Evolutionary conservation across 2,329 filamentous ascomycete species (phyloP), one percentile per base, ranked within the genome.

Genomic region (Chaetomium globosum): DNA sequence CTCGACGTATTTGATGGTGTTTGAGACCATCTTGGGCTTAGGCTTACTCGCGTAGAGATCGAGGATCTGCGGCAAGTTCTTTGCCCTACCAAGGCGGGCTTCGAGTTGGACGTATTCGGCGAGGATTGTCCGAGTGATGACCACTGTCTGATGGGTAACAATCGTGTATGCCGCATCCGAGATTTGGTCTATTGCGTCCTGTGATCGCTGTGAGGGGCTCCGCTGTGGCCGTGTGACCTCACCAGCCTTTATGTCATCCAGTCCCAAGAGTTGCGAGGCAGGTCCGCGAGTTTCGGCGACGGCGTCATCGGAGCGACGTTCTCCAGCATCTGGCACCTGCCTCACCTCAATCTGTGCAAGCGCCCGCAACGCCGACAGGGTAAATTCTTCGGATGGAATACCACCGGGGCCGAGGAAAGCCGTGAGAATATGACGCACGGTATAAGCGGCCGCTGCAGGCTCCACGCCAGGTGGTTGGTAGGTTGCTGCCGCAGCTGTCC

Each of bases 21-120:
- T 84, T 21, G 85, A 82, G 59, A 82, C 82, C 71, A 86, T 80
- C 59, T 83, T 78, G 2, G 93, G 90, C 68, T 87, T 81, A 10
- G 91, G 89, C 77, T 98, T 99, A 71, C 86, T 86, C 57, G 92
- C 91, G 75, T 94, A 98, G 61, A 97, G 83, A 63, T 88, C 81
- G 73, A 99, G 89, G 51, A 93, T 86, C 66, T 89, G 85, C 7
- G 94, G 92, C 68, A 98, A 85, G 53, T 90, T 88, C 69, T 91
- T 86, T 2, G 92, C 88, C 64, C 85, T 87, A 67, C 87, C 85
- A 52, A 98, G 84, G 12, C 88, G 83, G 31, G 88, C 83, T 75
- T 97, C 92, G 53, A 92, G 86, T 46, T 85, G 82, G 67, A 96
- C 88, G 77, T 97, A 98, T 70, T 85, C 77, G 64, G 85, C 81